Evolutionary conservation across 371 early-diverging fungal genomes (phyloP).

Genomic region (Circinella umbellata): DNA sequence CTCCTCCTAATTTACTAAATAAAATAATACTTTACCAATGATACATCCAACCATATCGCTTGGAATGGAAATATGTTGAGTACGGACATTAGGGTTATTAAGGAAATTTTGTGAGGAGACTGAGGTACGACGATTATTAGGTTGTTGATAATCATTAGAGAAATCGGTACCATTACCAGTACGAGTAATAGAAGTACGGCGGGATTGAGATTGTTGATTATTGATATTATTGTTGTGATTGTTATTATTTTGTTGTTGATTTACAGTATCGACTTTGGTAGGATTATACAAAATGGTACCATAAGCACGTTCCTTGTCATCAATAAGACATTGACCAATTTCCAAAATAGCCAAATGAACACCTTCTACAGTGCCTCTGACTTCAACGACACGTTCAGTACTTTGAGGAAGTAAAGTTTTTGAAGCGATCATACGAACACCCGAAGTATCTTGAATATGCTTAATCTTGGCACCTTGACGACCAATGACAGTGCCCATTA

Average conservation of each 20-base stretch:
- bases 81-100: constrained; percentile 49
- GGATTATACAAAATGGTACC: constrained; percentile 57
- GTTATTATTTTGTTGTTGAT: constrained; percentile 1
- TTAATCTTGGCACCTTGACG: constrained; percentile 87
- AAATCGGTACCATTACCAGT: constrained; percentile 41
- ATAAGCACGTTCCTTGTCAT: constrained; percentile 55
- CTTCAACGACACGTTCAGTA: constrained; percentile 86
- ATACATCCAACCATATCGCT: constrained; percentile 91
- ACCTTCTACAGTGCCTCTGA: constrained; percentile 77
- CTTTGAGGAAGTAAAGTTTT: constrained; percentile 87
- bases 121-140: constrained; percentile 22
- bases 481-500: constrained; percentile 91
- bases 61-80: constrained; percentile 85
- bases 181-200: constrained; percentile 32
- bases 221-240: background rate
- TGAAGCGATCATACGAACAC: constrained; percentile 82
- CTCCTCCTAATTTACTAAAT: too few relatives aligned
- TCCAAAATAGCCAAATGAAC: constrained; percentile 81
- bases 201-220: constrained; percentile 15
- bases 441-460: constrained; percentile 84
- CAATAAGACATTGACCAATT: constrained; percentile 52
- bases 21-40: constrained; percentile 55
- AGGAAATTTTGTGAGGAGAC: constrained; percentile 25
- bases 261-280: constrained; percentile 33
- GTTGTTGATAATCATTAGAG: constrained; percentile 13